Evolutionary conservation across 2,329 filamentous ascomycete genomes (phyloP).

Genomic region (Fusarium staphyleae): DNA sequence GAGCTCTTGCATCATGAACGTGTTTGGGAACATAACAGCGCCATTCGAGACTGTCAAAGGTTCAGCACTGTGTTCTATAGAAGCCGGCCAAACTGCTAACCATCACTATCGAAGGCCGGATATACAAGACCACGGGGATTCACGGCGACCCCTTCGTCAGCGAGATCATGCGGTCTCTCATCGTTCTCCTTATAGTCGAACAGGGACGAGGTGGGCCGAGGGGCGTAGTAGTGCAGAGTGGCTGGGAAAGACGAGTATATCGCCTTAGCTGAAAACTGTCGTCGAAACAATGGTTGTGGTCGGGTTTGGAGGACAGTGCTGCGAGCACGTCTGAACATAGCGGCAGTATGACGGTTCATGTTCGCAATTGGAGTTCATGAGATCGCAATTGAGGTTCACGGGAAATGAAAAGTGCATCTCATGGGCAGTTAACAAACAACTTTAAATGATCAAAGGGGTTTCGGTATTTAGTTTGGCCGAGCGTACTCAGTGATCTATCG

Average conservation of each 20-base stretch:
- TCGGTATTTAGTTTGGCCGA: too few species aligned
- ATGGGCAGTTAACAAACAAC: too few species aligned
- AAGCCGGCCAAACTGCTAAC: too few species aligned
- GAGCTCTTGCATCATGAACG: conserved; percentile 30
- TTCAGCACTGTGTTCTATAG: too few species aligned
- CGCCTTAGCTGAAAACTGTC: conserved; percentile 21
- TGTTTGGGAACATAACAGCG: conserved; percentile 33
- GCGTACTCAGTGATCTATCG: too few species aligned
- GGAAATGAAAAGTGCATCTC: too few species aligned
- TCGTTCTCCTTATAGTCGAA: conserved; percentile 13
- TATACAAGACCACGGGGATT: conserved; percentile 20
- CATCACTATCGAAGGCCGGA: conserved; percentile 13
- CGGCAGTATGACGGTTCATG: too few species aligned
- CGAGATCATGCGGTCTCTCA: background rate
- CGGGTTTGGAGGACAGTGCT: background rate
- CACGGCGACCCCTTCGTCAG: conserved; percentile 19
- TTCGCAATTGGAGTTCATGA: too few species aligned
- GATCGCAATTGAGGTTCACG: too few species aligned
- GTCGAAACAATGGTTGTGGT: background rate
- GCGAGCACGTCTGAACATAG: background rate
- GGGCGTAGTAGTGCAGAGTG: conserved; percentile 21
- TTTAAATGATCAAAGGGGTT: too few species aligned
- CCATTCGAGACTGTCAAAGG: conserved; percentile 25
- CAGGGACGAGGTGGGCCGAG: conserved; percentile 6
- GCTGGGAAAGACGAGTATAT: conserved; percentile 29